Evolutionary conservation across 208 protist species (phyloP).

Genomic region (Crithidia fasciculata): DNA sequence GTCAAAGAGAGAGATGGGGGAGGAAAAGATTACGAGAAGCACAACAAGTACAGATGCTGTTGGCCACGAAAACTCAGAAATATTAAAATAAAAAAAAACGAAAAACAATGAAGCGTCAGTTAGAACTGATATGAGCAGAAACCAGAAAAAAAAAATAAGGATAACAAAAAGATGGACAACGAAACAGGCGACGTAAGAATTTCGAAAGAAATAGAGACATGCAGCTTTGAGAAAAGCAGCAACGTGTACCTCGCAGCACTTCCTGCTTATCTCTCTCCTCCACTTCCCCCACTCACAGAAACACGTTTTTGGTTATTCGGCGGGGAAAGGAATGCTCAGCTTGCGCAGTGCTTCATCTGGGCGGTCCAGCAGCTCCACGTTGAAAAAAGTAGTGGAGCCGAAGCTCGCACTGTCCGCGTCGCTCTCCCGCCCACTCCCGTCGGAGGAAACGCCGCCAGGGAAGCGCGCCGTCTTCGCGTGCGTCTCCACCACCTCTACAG

Average conservation of each 20-base stretch:
- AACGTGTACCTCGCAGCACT: no score
- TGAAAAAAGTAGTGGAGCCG: slow-evolving; percentile 30
- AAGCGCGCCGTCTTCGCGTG: neutral
- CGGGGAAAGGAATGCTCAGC: slow-evolving; percentile 7
- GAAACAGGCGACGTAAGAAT: neutral
- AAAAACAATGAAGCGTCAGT: neutral
- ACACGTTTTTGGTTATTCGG: neutral
- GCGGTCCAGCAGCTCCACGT: slow-evolving; percentile 60
- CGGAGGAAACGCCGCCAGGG: neutral
- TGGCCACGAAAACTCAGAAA: no score
- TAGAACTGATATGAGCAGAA: neutral
- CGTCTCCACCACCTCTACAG: slow-evolving; percentile 45
- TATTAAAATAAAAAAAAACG: neutral
- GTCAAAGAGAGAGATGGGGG: no score
- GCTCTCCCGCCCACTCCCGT: no score
- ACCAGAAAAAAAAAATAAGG: slow-evolving; percentile 11
- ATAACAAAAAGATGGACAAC: slow-evolving; percentile 1
- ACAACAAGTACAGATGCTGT: no score
- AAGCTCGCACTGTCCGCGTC: no score
- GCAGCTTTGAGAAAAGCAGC: no score
- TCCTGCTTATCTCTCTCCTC: no score
- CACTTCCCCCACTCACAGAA: neutral
- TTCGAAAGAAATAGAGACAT: no score
- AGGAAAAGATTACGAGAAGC: no score
- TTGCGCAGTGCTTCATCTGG: slow-evolving; percentile 51